Evolutionary conservation across 129 eudicot genomes (phyloP).

Genomic region (Flaveria linearis): DNA sequence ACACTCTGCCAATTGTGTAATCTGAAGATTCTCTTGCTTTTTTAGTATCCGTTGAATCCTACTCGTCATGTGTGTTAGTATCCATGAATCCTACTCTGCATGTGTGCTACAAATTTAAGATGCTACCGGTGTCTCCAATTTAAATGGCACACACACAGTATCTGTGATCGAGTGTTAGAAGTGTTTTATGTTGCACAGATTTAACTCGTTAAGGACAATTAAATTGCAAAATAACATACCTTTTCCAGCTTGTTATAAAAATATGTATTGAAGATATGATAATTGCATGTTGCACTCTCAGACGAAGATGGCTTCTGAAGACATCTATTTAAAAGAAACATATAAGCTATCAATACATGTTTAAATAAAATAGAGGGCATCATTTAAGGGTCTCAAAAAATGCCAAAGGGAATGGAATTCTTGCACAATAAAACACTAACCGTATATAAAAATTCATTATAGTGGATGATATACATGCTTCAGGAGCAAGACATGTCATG

Average conservation of each 20-base stretch:
- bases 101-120: not conserved
- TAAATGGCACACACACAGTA: not conserved
- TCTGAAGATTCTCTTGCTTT: not conserved
- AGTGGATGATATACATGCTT: conserved; percentile 67
- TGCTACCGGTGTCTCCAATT: not conserved
- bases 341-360: not conserved
- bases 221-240: conserved; percentile 44
- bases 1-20: not conserved
- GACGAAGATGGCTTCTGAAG: conserved; percentile 52
- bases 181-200: not conserved
- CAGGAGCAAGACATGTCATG: conserved; percentile 76
- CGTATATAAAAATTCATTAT: conserved; percentile 83
- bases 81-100: not conserved
- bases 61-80: not conserved
- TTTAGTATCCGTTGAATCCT: not conserved
- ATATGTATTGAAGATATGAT: conserved; percentile 82
- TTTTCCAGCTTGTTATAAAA: conserved; percentile 77
- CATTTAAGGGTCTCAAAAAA: not conserved
- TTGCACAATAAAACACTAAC: conserved; percentile 44
- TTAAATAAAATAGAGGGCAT: not conserved
- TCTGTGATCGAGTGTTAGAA: not conserved
- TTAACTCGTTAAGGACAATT: not conserved
- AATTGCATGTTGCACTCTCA: conserved; percentile 35
- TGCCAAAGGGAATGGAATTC: not conserved
- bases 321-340: conserved; percentile 50